phyloP scores from a whole-genome alignment of 2,329 filamentous ascomycete genomes.

The Calonectria multiphialidica region DNA sequence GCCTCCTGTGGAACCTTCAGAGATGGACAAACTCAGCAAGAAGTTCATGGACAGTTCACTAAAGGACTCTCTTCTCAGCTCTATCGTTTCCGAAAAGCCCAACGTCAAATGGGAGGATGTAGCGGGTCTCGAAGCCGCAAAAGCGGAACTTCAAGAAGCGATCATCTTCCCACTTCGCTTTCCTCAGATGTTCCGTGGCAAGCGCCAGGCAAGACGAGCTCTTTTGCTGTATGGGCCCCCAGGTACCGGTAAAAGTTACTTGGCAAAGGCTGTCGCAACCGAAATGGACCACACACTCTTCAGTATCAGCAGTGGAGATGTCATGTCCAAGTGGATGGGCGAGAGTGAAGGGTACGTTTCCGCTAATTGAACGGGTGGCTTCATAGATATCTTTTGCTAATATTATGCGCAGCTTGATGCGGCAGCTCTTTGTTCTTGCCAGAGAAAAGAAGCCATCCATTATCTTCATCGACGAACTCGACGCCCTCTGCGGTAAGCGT shows the following conservation, averaged over 20 bases:
- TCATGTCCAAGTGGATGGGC: constrained; percentile 23
- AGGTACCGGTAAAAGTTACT: constrained; percentile 26
- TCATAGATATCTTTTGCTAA: background rate
- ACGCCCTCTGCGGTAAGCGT: constrained; percentile 19
- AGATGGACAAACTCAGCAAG: constrained; percentile 16
- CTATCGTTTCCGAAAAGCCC: constrained; percentile 23
- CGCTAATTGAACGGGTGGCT: background rate
- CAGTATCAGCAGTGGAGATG: constrained; percentile 16
- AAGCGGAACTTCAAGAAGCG: constrained; percentile 24
- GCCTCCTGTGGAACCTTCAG: background rate
- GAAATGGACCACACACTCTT: constrained; percentile 21
- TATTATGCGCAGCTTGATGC: constrained; percentile 2
- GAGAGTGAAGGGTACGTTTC: constrained; percentile 20
- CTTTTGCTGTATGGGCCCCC: constrained; percentile 23
- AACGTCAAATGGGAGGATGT: constrained; percentile 27
- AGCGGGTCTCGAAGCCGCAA: constrained; percentile 19
- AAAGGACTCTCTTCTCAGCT: constrained; percentile 13
- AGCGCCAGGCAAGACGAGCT: constrained; percentile 13
- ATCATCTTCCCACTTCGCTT: constrained; percentile 26
- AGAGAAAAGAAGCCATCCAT: constrained; percentile 28
- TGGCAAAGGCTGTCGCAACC: constrained; percentile 26
- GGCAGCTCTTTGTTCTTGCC: constrained; percentile 22
- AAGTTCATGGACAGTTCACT: constrained; percentile 16
- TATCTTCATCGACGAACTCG: constrained; percentile 30
- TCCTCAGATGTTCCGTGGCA: constrained; percentile 27